Base-by-base conservation (phyloP, 2,329 filamentous ascomycete species). In the Sphaerulina musiva region DNA sequence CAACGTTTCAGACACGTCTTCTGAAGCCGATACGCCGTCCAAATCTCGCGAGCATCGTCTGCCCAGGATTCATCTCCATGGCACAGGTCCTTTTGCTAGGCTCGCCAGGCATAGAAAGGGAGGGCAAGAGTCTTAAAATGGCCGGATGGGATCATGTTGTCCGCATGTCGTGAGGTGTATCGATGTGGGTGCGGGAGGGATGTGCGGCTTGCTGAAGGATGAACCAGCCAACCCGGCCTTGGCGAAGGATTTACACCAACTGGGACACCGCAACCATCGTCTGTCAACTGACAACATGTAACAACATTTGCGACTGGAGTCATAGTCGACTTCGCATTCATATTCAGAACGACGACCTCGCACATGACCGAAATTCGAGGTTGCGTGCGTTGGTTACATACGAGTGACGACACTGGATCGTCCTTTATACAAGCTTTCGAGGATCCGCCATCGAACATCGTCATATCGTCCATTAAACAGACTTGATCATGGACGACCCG, bases 401-500 rank as follows among this genome's bases (percentile, higher is more conserved):
- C 12, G 14, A n/a, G 2, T 41, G 39, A 20, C 10, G 32, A 41
- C 39, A 41, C n/a, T n/a, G 11, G n/a, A 9, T 41, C 10, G 14
- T 12, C n/a, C n/a, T n/a, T n/a, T n/a, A n/a, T n/a, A n/a, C n/a
- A n/a, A n/a, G n/a, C n/a, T n/a, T n/a, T n/a, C 5, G 17, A 43
- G 12, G 7, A 43, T 20, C 7, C 14, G 9, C 41, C 17, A 2
- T 10, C 17, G n/a, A 43, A 23, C 14, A 43, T 20, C 20, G 3
- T 20, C 20, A 20, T 2, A 20, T 20, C 20, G 20, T 26, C 2
- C 8, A 20, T 23, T 6, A 43, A 20, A 8, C 9, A 26, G 11
- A 44, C 11, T 7, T 20, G 6, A 44, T 4, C 3, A 51, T 46
- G 41, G 48, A 57, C 26, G 46, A 59, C 26, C 49, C 56, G 5